Evolutionary conservation across 2,329 filamentous ascomycete species (phyloP).

Genomic region (Hirsutella thompsonii): DNA sequence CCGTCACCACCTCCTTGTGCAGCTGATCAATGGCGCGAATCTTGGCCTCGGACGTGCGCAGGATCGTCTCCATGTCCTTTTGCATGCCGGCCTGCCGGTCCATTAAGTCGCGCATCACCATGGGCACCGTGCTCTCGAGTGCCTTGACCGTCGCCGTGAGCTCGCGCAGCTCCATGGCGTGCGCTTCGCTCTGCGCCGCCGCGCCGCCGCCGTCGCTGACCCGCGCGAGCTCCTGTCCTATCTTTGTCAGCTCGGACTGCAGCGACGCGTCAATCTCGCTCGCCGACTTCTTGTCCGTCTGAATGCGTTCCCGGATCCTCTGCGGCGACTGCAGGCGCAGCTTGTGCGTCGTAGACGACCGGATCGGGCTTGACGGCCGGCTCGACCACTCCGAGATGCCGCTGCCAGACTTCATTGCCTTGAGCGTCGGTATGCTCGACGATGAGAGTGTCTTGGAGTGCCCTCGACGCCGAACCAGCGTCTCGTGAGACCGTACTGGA

Average conservation of each 20-base stretch:
- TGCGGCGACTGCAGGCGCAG: conserved; percentile 59
- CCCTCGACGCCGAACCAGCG: conserved; percentile 14
- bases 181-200: conserved; percentile 14
- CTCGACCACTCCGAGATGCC: conserved; percentile 12
- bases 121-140: conserved; percentile 56
- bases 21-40: conserved; percentile 75
- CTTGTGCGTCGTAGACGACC: conserved; percentile 29
- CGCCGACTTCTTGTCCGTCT: conserved; percentile 66
- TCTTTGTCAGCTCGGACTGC: conserved; percentile 64
- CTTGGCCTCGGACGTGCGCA: conserved; percentile 65
- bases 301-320: conserved; percentile 72
- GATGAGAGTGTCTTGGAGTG: conserved; percentile 39
- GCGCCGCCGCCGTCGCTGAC: conserved; percentile 27
- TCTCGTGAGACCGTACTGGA: conserved; percentile 6
- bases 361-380: conserved; percentile 15
- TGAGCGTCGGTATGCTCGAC: conserved; percentile 42
- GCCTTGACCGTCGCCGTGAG: conserved; percentile 45
- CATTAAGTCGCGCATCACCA: conserved; percentile 43
- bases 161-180: conserved; percentile 27
- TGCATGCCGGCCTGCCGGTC: conserved; percentile 51
- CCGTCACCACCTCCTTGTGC: conserved; percentile 74
- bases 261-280: conserved; percentile 57
- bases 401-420: conserved; percentile 19
- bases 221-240: conserved; percentile 65
- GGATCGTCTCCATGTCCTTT: conserved; percentile 56